These are phyloP conservation scores for Achaetomium macrosporum DNA, from an alignment of 2,329 filamentous ascomycete species.

Conservation along the genomic window DNA sequence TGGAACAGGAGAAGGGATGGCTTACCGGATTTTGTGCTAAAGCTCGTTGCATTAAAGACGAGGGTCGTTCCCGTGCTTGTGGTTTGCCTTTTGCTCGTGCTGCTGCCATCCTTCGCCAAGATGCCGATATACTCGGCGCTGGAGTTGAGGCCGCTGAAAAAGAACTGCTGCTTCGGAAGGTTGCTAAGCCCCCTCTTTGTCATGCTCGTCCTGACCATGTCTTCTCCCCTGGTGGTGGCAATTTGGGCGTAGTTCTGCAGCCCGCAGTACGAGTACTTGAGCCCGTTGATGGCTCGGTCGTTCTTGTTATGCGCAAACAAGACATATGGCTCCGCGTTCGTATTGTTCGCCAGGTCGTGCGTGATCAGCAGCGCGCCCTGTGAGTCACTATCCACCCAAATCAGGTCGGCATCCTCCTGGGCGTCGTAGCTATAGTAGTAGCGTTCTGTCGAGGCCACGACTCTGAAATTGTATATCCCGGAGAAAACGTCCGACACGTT, in stretches of 20 bases:
- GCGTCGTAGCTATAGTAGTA: conserved; percentile 65
- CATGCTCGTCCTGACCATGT: conserved; percentile 55
- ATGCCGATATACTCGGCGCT: conserved; percentile 68
- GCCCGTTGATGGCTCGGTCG: conserved; percentile 55
- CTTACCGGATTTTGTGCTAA: conserved; percentile 71
- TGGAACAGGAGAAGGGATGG: conserved; percentile 1
- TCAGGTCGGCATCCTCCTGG: conserved; percentile 50
- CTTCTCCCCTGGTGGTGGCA: conserved; percentile 47
- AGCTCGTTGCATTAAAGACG: conserved; percentile 67
- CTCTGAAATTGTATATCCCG: conserved; percentile 70
- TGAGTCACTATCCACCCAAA: conserved; percentile 80
- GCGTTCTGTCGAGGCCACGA: conserved; percentile 75
- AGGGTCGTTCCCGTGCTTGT: conserved; percentile 66
- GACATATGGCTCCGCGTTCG: conserved; percentile 59
- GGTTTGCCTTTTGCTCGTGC: conserved; percentile 34
- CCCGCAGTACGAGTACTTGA: conserved; percentile 79
- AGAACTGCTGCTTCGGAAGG: conserved; percentile 81
- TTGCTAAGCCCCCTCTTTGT: conserved; percentile 60
- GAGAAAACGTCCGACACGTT: conserved; percentile 54
- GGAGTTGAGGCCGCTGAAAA: conserved; percentile 66
- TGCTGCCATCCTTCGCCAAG: conserved; percentile 55
- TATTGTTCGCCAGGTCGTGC: conserved; percentile 57
- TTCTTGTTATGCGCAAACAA: conserved; percentile 67
- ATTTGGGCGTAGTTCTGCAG: conserved; percentile 61
- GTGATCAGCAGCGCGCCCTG: conserved; percentile 74